A percentile compares a stretch with the other conserved stretches of the same genome.
Evolutionary conservation across 805 yeast species (phyloP).

Genomic region (Pichia sporocuriosa): DNA sequence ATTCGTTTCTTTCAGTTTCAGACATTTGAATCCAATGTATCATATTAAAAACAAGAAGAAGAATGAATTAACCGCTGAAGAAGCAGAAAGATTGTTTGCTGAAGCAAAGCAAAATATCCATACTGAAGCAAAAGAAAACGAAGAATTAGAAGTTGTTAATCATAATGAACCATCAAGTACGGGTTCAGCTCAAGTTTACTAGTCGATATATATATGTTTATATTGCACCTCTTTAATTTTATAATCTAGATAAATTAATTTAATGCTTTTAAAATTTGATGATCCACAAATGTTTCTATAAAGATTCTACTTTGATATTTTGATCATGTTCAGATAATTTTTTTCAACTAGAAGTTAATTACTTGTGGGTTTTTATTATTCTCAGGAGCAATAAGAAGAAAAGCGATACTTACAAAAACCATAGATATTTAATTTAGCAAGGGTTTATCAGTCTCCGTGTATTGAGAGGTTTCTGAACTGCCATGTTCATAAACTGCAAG

Average conservation of each 20-base stretch:
- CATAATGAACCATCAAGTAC: neutral
- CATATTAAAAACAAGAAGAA: constrained; percentile 64
- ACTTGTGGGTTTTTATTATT: no score
- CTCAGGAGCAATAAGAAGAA: no score
- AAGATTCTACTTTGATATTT: neutral
- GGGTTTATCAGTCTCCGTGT: no score
- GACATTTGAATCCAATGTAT: constrained; percentile 64
- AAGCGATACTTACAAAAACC: no score
- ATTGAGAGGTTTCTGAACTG: no score
- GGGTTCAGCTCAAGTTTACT: neutral
- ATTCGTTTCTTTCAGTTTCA: constrained; percentile 41
- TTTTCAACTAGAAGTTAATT: no score
- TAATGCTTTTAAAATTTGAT: no score
- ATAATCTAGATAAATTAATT: neutral
- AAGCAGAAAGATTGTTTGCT: constrained; percentile 46
- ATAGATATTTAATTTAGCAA: no score
- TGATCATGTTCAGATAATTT: no score
- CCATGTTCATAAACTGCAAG: constrained; percentile 1
- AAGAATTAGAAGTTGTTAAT: neutral
- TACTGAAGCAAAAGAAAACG: neutral
- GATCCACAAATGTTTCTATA: no score
- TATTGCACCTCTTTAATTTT: neutral
- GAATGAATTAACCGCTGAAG: constrained; percentile 44
- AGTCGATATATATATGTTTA: neutral
- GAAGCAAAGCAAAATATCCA: constrained; percentile 28